phyloP scores from a whole-genome alignment of 1,284 basidiomycete species.

The Somion occarium region DNA sequence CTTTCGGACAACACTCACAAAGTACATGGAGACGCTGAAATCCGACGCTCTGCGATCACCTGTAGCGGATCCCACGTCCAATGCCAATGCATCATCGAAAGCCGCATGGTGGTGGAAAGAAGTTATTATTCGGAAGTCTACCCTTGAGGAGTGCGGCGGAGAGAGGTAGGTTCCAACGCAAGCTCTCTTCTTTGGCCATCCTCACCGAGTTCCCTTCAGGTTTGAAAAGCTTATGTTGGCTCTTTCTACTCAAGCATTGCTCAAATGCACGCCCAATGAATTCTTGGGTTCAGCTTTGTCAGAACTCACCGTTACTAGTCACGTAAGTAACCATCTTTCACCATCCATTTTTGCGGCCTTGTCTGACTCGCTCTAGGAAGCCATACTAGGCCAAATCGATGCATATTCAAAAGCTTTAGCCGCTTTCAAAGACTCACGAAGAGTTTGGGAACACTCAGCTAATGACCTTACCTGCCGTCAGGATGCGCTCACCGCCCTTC shows the following conservation, averaged over 20 bases:
- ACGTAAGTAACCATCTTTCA: too few relatives aligned
- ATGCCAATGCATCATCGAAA: constrained; percentile 8
- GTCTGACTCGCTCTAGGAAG: background rate
- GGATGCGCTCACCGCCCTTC: constrained; percentile 6
- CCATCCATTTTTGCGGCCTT: too few relatives aligned
- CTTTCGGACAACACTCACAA: constrained; percentile 44
- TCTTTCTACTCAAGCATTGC: constrained; percentile 45
- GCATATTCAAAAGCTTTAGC: constrained; percentile 7
- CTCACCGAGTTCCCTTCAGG: too few relatives aligned
- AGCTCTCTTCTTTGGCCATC: too few relatives aligned
- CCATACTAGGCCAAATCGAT: background rate
- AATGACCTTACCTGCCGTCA: constrained; percentile 6
- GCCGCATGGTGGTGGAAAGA: constrained; percentile 49
- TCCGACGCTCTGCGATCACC: constrained; percentile 31
- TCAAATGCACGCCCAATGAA: constrained; percentile 20
- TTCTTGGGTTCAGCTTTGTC: background rate
- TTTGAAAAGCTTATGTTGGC: constrained; percentile 46
- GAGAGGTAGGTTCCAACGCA: constrained; percentile 34
- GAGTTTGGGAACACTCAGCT: background rate
- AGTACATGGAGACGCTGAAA: constrained; percentile 43
- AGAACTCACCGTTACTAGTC: too few relatives aligned
- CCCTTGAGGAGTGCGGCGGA: constrained; percentile 50
- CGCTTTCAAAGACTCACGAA: background rate
- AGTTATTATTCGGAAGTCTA: constrained; percentile 46
- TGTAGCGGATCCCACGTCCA: constrained; percentile 14